Evolutionary conservation across 129 eudicot species (phyloP).

Genomic region (Flaveria brownii): DNA sequence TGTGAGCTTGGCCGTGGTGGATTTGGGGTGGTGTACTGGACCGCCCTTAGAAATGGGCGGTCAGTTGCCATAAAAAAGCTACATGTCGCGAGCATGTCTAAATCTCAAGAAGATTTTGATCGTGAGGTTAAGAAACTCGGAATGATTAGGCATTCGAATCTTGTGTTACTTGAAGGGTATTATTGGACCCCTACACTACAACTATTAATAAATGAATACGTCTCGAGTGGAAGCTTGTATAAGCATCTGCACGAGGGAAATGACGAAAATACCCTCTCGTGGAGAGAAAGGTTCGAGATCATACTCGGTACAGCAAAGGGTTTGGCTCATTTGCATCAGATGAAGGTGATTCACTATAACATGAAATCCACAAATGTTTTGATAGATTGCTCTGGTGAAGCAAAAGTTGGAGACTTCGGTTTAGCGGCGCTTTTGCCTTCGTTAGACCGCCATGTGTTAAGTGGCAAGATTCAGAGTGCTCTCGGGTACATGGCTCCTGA

Average conservation of each 20-base stretch:
- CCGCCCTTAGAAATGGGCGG: conserved; percentile 71
- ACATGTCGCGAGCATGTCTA: conserved; percentile 59
- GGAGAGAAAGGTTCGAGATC: conserved; percentile 79
- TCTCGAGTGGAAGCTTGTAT: conserved; percentile 70
- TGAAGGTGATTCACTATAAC: conserved; percentile 75
- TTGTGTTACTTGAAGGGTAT: conserved; percentile 75
- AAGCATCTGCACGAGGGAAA: conserved; percentile 71
- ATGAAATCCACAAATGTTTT: conserved; percentile 72
- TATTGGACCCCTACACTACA: conserved; percentile 91
- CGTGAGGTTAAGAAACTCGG: conserved; percentile 74
- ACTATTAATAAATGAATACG: conserved; percentile 72
- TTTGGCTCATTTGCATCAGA: conserved; percentile 71
- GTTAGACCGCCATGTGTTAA: conserved; percentile 72
- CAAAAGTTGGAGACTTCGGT: conserved; percentile 89
- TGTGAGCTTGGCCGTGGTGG: conserved; percentile 95
- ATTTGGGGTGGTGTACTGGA: conserved; percentile 76
- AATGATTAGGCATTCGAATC: conserved; percentile 60
- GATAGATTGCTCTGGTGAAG: conserved; percentile 59
- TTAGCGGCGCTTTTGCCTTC: conserved; percentile 67
- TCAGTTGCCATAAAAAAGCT: conserved; percentile 85
- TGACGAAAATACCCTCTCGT: conserved; percentile 46
- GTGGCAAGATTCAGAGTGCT: conserved; percentile 95
- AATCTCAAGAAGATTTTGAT: conserved; percentile 80
- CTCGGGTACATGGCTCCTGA: conserved; percentile 98
- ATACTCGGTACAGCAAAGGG: conserved; percentile 80